These are phyloP conservation scores for Orbilia ellipsospora DNA, from an alignment of 2,329 filamentous ascomycete species.

Conservation along the genomic window DNA sequence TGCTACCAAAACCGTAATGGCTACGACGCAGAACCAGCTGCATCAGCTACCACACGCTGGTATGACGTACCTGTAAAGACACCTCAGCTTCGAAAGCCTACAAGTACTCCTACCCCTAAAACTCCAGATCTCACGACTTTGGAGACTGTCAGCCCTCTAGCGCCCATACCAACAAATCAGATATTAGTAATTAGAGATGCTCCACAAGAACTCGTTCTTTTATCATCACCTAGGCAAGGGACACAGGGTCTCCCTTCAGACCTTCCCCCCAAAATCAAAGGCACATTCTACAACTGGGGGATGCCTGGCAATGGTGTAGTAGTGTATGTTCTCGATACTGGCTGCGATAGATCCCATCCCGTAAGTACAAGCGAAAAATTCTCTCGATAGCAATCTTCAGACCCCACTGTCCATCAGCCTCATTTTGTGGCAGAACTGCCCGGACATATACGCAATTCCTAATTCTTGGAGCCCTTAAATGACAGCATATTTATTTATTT, in stretches of 20 bases:
- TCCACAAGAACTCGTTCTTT: not conserved
- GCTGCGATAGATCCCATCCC: not conserved
- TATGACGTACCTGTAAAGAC: not conserved
- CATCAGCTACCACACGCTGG: not conserved
- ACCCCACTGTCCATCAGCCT: no score
- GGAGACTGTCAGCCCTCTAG: no score
- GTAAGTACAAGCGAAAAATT: slow-evolving; percentile 1
- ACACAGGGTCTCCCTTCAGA: not conserved
- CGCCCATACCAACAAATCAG: not conserved
- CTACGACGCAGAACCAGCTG: no score
- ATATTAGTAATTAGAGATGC: slow-evolving; percentile 2
- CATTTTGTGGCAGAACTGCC: no score
- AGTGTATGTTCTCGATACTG: slow-evolving; percentile 21
- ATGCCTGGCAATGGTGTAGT: slow-evolving; percentile 25
- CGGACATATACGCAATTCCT: no score
- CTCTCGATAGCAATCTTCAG: no score
- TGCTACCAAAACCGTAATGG: no score
- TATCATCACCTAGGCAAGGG: slow-evolving; percentile 5
- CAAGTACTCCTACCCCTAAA: not conserved
- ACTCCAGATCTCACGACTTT: not conserved
- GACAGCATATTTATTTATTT: not conserved
- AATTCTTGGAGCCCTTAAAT: not conserved
- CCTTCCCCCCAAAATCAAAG: not conserved
- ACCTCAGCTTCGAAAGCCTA: no score
- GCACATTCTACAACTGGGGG: slow-evolving; percentile 22